Evolutionary conservation across 805 yeast species (phyloP), one percentile per base, ranked within the genome.

Genomic region (Hanseniaspora vineae): DNA sequence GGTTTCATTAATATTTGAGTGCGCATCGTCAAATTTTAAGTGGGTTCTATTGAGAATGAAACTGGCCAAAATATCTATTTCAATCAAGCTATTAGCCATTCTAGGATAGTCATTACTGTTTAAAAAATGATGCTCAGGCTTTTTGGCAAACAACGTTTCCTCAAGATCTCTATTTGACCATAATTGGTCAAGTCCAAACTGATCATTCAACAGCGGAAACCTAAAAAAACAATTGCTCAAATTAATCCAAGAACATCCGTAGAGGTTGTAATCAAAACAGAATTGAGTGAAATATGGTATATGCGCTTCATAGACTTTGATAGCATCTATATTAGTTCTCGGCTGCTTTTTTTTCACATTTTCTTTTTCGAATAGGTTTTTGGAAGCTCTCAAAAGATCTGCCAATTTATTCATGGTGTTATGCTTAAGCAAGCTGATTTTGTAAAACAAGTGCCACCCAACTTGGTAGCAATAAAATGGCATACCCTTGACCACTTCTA

Each of bases 391-490:
- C 3, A 77, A 53, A 64, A 72, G 44, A 65, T 72, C 73, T 49
- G 81, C 67, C 5, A 87, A 61, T 47, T 84, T 70, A 3, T 75
- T 66, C 17, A 70, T 64, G 54, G 77, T 76, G 4, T 74, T 58
- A 0, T 95, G 92, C 50, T 80, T 78, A 11, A 81, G 57, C 12
- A 88, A 58, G 44, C 77, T 73, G 1, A 92, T 74, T 61, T 87
- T 88, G 55, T 84, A 75, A 56, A 76, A 83, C 1, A 75, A 64
- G n/a, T 68, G 55, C 66, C 78, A 75, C 0, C 87, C 87, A 2
- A 76, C 70, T 53, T 77, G 78, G 60, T 74, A 90, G 0, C 97
- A 97, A 60, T 92, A 92, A 44, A 89, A 81, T 0, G 94, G 90
- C 0, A 76, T 69, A 0, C 82, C 96, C 52, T 78, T 77, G 46